A percentile compares a stretch with the other conserved stretches of the same genome.
phyloP scores from a whole-genome alignment of 805 yeast genomes.

The Cyberlindnera samutprakarnensis region DNA sequence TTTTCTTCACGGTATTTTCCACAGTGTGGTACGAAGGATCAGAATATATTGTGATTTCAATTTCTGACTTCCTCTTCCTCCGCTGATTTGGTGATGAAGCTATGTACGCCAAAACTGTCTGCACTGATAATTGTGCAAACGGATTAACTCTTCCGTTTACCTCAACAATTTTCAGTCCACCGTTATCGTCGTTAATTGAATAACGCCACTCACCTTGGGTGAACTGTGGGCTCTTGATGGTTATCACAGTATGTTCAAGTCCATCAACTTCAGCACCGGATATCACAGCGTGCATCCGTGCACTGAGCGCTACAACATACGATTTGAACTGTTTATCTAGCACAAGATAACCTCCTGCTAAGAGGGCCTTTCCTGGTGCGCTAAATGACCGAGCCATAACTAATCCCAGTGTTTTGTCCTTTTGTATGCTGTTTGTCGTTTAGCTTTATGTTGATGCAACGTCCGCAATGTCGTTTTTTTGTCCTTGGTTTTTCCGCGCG shows the following conservation, averaged over 20 bases:
- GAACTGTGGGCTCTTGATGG: constrained; percentile 73
- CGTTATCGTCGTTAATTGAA: constrained; percentile 19
- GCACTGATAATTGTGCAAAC: constrained; percentile 60
- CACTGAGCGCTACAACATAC: constrained; percentile 79
- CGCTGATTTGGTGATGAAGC: too few relatives aligned
- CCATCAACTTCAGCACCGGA: constrained; percentile 3
- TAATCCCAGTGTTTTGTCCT: too few relatives aligned
- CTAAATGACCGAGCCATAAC: constrained; percentile 40
- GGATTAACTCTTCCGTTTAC: constrained; percentile 46
- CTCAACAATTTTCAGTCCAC: constrained; percentile 20
- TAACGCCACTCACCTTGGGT: constrained; percentile 63
- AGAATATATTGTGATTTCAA: constrained; percentile 57
- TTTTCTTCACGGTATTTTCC: constrained; percentile 31
- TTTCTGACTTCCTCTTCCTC: too few relatives aligned
- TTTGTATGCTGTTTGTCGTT: not conserved
- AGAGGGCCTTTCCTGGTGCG: constrained; percentile 92
- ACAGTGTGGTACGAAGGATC: constrained; percentile 90
- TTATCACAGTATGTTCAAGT: constrained; percentile 21
- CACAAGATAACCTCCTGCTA: constrained; percentile 94
- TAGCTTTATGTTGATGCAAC: too few relatives aligned
- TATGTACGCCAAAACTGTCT: constrained; percentile 47
- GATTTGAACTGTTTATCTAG: constrained; percentile 69
- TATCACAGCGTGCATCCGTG: constrained; percentile 80
- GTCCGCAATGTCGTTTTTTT: too few relatives aligned
- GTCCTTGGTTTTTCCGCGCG: too few relatives aligned